These are phyloP conservation scores for Thelonectria rubi DNA, from an alignment of 2,329 filamentous ascomycete genomes.

Conservation along the genomic window DNA sequence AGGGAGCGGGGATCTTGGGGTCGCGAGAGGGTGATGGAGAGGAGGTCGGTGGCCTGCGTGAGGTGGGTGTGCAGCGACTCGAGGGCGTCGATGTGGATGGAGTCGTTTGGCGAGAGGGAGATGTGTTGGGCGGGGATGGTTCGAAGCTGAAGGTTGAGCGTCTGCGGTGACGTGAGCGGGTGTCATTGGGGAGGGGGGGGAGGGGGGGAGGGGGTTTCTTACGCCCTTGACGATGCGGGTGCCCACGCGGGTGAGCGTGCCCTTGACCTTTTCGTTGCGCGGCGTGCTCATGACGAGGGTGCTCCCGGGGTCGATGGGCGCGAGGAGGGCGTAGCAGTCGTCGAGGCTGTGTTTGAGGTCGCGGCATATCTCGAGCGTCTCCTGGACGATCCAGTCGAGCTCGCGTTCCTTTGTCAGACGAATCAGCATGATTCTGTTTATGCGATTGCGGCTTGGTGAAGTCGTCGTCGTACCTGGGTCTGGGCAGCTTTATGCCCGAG, in stretches of 20 bases:
- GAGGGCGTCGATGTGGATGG: slow-evolving; percentile 73
- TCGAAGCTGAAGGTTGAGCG: slow-evolving; percentile 78
- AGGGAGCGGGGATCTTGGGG: slow-evolving; percentile 66
- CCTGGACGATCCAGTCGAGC: slow-evolving; percentile 62
- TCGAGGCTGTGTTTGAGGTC: slow-evolving; percentile 74
- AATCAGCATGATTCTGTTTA: slow-evolving; percentile 39
- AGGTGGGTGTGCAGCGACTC: slow-evolving; percentile 78
- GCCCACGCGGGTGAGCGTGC: slow-evolving; percentile 88
- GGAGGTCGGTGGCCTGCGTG: slow-evolving; percentile 83
- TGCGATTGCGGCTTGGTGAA: background rate
- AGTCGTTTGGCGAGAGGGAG: slow-evolving; percentile 57
- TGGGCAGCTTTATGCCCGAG: slow-evolving; percentile 60
- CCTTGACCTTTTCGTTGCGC: slow-evolving; percentile 90
- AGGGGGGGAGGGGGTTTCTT: slow-evolving; percentile 43
- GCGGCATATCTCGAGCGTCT: slow-evolving; percentile 58
- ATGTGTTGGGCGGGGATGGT: slow-evolving; percentile 67
- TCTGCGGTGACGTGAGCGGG: slow-evolving; percentile 55
- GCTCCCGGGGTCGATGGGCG: slow-evolving; percentile 83
- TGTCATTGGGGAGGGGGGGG: slow-evolving; percentile 32
- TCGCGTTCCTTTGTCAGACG: slow-evolving; percentile 56
- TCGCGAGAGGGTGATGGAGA: slow-evolving; percentile 76
- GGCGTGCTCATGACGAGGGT: slow-evolving; percentile 90
- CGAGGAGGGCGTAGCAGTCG: slow-evolving; percentile 87
- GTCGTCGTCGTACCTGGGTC: slow-evolving; percentile 56
- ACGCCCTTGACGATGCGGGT: slow-evolving; percentile 92